A percentile compares a stretch with the other conserved stretches of the same genome.
Conservation (phyloP, 441 rosid species). For the Theobroma grandiflorum region DNA sequence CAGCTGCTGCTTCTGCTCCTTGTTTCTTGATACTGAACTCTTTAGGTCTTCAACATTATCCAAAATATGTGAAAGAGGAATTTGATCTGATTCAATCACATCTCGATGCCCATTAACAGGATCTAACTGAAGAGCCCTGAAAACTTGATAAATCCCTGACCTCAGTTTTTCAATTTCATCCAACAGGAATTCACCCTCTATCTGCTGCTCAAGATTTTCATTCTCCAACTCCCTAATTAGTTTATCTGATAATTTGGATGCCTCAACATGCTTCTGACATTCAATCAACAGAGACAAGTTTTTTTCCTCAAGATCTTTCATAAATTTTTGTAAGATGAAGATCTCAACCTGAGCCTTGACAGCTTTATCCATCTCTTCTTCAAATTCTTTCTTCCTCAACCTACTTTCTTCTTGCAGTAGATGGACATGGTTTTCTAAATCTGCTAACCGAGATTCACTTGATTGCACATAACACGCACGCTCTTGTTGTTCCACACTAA, state of each 20-base stretch:
- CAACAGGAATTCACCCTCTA: slow-evolving; percentile 74
- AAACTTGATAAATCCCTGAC: slow-evolving; percentile 56
- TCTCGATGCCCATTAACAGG: slow-evolving; percentile 38
- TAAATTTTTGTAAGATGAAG: slow-evolving; percentile 64
- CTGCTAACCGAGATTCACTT: slow-evolving; percentile 68
- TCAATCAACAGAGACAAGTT: slow-evolving; percentile 63
- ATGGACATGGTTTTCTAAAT: slow-evolving; percentile 74
- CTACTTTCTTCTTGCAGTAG: slow-evolving; percentile 74
- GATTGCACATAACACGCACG: slow-evolving; percentile 55
- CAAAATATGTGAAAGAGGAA: slow-evolving; percentile 52
- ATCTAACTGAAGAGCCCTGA: slow-evolving; percentile 62
- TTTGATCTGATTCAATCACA: slow-evolving; percentile 46
- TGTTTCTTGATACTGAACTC: slow-evolving; percentile 49
- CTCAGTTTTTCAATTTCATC: slow-evolving; percentile 75
- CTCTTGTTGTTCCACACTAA: slow-evolving; percentile 72
- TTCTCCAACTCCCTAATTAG: slow-evolving; percentile 67
- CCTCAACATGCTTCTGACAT: slow-evolving; percentile 68
- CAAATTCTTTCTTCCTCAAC: slow-evolving; percentile 76
- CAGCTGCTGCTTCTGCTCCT: slow-evolving; percentile 62
- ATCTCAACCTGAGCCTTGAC: slow-evolving; percentile 76
- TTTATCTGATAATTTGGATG: slow-evolving; percentile 61
- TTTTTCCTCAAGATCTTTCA: slow-evolving; percentile 72
- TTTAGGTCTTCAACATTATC: slow-evolving; percentile 52
- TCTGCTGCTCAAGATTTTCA: slow-evolving; percentile 81
- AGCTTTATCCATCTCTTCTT: slow-evolving; percentile 77